These are phyloP conservation scores for Ilex paraguariensis DNA, from an alignment of 305 asterid genomes.

Conservation along the genomic window DNA sequence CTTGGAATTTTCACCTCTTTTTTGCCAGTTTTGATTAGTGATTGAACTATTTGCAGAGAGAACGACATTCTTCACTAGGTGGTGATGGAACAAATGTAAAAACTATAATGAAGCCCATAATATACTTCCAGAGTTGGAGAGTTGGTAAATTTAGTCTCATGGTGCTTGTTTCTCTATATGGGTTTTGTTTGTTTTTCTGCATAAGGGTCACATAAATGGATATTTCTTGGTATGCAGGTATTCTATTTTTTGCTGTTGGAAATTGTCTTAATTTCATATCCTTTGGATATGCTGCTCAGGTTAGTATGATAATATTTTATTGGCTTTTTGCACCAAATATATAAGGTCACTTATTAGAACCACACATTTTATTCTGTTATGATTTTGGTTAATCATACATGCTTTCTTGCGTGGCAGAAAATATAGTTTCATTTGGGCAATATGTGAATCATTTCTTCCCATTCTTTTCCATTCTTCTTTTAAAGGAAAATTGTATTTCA, in stretches of 20 bases:
- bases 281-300: conserved; percentile 99
- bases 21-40: conserved; percentile 15
- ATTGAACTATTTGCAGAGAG: conserved; percentile 55
- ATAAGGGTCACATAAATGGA: conserved; percentile 5
- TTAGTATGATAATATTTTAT: conserved; percentile 27
- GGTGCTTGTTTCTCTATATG: conserved; percentile 10
- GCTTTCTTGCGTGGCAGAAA: conserved; percentile 3
- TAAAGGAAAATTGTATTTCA: too few species aligned
- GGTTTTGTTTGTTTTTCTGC: background rate
- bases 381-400: conserved; percentile 18
- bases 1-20: background rate
- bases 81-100: conserved; percentile 52
- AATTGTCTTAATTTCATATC: conserved; percentile 92
- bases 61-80: conserved; percentile 49
- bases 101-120: conserved; percentile 62
- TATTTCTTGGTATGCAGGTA: conserved; percentile 47
- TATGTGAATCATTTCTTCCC: background rate
- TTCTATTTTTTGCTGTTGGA: conserved; percentile 73
- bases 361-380: conserved; percentile 10
- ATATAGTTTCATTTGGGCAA: background rate
- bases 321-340: conserved; percentile 17
- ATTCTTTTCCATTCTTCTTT: background rate
- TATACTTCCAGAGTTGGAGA: conserved; percentile 92
- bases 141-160: conserved; percentile 45
- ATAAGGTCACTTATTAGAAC: background rate